Conservation (phyloP, 495 filamentous ascomycete genomes). For the Zalerion maritima region DNA sequence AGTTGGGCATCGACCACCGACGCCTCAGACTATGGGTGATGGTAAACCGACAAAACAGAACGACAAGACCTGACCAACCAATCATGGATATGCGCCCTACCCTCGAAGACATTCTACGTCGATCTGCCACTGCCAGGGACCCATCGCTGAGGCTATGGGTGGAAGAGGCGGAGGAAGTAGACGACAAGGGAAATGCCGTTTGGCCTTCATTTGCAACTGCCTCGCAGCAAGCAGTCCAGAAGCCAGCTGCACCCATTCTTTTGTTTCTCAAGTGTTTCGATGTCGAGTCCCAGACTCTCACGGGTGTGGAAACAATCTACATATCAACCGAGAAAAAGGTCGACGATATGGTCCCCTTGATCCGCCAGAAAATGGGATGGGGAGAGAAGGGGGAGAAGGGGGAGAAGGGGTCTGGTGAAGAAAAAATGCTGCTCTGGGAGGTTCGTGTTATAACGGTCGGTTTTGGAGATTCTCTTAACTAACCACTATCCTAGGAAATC, state of each 20-base stretch:
- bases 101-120: conserved; percentile 59
- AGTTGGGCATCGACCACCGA: conserved; percentile 46
- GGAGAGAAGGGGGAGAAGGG: conserved; percentile 24
- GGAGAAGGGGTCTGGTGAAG: conserved; percentile 27
- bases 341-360: conserved; percentile 64
- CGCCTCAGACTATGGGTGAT: conserved; percentile 81
- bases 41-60: conserved; percentile 98
- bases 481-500: conserved; percentile 53
- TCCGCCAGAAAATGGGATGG: conserved; percentile 81
- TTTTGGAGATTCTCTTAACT: conserved; percentile 5
- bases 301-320: conserved; percentile 68
- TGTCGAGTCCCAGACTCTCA: conserved; percentile 52
- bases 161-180: conserved; percentile 52
- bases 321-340: conserved; percentile 78
- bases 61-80: conserved; percentile 75
- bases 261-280: conserved; percentile 93
- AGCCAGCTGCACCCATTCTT: conserved; percentile 44
- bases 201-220: conserved; percentile 45
- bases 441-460: conserved; percentile 15
- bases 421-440: conserved; percentile 61
- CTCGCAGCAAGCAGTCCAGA: conserved; percentile 31
- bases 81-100: conserved; percentile 63
- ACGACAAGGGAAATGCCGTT: conserved; percentile 45
- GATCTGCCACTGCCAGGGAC: conserved; percentile 48
- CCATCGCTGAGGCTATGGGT: conserved; percentile 73